Base-by-base conservation (phyloP, 768 basidiomycete species). In the Macrolepiota albuminosa region DNA sequence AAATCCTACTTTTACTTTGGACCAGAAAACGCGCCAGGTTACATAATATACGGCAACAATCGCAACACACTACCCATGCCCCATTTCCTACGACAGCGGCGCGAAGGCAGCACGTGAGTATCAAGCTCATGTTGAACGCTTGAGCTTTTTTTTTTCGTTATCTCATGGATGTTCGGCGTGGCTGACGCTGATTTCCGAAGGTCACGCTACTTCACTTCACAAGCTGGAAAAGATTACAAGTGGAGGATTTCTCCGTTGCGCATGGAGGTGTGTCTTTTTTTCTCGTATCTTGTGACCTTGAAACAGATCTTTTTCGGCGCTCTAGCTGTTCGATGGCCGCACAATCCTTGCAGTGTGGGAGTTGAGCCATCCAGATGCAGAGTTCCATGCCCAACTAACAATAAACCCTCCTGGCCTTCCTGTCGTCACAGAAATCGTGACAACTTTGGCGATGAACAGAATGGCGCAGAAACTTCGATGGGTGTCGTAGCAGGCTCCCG, bases 1-100 rank as follows among this genome's bases (percentile, higher is more conserved):
- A 87, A 82, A 43, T 84, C 90, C 6, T 89, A 80, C 68, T 81
- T 91, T 61, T 91, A 89, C 67, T 84, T 92, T 60, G 90, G 90
- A 1, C 88, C 90, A 6, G 76, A 76, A 45, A 80, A 76, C 56
- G 65, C 77, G 3, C 80, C 82, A 4, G 90, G 90, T 3, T 84
- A 84, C 64, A 72, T 91, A 54, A 79, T 82, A 46, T 91, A 90
- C 58, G 89, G 90, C 4, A 88, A 86, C 59, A 84, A 82, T 61
- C 74, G 76, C 24, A 78, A 78, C 33, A 69, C 79, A 43, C 67
- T 80, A 52, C 72, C 79, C 6, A 91, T 93, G 89, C 69, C 72
- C 2, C 76, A 83, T 62, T 76, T 82, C 37, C 69, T 84, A 45
- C 77, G 80, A 21, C 84, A 84, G 62, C 87, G 84, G 65, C 79